Evolutionary conservation across 2,329 filamentous ascomycete genomes (phyloP), one percentile per base, ranked within the genome.

Genomic region (Coniochaeta ligniaria): DNA sequence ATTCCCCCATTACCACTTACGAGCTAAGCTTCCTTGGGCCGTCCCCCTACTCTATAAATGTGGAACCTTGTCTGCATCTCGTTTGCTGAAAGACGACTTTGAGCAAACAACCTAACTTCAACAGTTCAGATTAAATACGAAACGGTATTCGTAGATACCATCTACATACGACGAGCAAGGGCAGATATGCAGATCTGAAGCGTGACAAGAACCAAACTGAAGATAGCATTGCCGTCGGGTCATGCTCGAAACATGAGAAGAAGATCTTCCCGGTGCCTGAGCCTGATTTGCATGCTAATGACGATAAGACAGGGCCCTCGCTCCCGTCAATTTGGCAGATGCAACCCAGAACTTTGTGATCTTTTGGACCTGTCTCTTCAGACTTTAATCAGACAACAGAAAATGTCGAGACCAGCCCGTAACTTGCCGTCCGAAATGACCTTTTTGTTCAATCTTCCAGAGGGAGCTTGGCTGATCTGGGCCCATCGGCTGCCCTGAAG

Each of bases 281-380:
- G 47, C 26, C 47, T 52, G 47, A 52, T 52, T 52, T 52, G 47
- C 47, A n/a, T 52, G 47, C 47, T 52, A 52, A 52, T 52, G 47
- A 52, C 47, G 47, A 52, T 52, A 52, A 52, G 47, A 52, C 47
- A 47, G 43, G 47, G 47, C 47, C 17, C 47, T 52, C 47, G 4
- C 47, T 52, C 47, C 47, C 47, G 47, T 52, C 47, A 31, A 3
- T 52, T 52, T 52, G 47, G 47, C 22, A 31, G 47, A 52, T 52
- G 47, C 47, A 52, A 52, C 47, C 6, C 47, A 16, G 47, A 52
- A 52, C 22, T 31, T 7, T 52, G 7, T 16, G 14, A 28, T n/a
- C 4, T 47, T 52, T 2, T 6, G 16, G 22, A 52, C 20, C 31
- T 17, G 12, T 2, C 26, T 52, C 14, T 52, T 31, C 43, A 11